phyloP scores from a whole-genome alignment of 1,284 basidiomycete species.

The Ceratobasidium theobromae region DNA sequence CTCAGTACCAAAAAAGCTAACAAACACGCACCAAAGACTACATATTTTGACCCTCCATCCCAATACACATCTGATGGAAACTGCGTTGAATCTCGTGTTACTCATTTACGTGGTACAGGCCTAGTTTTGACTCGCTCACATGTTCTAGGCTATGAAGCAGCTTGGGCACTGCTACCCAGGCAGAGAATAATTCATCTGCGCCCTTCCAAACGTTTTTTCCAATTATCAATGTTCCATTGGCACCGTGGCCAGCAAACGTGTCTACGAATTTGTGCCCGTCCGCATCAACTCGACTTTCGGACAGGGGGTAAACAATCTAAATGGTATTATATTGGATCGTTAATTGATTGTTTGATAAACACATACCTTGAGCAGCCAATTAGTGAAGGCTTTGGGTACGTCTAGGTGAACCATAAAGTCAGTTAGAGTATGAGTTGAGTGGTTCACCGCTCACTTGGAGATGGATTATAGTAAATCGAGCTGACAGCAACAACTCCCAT shows the following conservation, averaged over 20 bases:
- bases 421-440: not conserved
- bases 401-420: not conserved
- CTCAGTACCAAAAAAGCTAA: not conserved
- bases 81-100: not conserved
- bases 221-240: not conserved
- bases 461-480: not conserved
- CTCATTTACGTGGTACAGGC: not conserved
- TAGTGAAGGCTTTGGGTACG: not conserved
- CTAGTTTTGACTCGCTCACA: not conserved
- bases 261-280: not conserved
- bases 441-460: not conserved
- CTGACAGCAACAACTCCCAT: not conserved
- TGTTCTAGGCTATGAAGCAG: not conserved
- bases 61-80: not conserved
- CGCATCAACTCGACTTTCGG: not conserved
- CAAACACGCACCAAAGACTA: not conserved
- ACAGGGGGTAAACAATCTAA: not conserved
- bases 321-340: not conserved
- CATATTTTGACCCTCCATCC: not conserved
- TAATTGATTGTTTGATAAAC: not conserved
- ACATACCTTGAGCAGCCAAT: not conserved
- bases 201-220: not conserved
- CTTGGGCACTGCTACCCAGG: not conserved
- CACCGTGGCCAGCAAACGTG: not conserved
- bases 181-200: not conserved